These are phyloP conservation scores for Ordospora colligata DNA, from an alignment of 371 early-diverging fungal species.

Conservation along the genomic window DNA sequence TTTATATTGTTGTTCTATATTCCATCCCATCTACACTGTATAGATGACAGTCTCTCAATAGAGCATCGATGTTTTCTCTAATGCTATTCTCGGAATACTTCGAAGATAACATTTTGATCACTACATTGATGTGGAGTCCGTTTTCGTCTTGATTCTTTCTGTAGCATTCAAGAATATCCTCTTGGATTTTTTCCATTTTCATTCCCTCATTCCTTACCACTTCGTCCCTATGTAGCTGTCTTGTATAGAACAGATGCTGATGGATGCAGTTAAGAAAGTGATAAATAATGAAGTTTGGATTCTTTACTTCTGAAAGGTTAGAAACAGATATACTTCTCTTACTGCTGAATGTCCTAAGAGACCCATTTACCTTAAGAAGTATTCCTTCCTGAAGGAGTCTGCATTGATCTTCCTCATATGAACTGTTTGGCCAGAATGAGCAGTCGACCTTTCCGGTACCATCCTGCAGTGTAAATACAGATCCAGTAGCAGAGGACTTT, in stretches of 20 bases:
- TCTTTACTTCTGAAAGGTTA: slow-evolving; percentile 24
- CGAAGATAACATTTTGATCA: slow-evolving; percentile 44
- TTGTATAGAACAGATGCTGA: slow-evolving; percentile 26
- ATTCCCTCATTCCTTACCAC: neutral
- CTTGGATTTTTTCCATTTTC: slow-evolving; percentile 34
- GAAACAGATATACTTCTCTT: slow-evolving; percentile 37
- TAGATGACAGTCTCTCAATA: slow-evolving; percentile 47
- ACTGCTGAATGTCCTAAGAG: slow-evolving; percentile 35
- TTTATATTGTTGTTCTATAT: slow-evolving; percentile 40
- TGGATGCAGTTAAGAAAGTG: slow-evolving; percentile 34
- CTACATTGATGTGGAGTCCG: slow-evolving; percentile 46
- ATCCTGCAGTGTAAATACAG: slow-evolving; percentile 45
- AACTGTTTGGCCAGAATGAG: slow-evolving; percentile 44
- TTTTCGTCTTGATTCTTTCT: slow-evolving; percentile 49
- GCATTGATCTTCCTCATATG: slow-evolving; percentile 21
- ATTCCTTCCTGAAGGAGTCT: slow-evolving; percentile 22
- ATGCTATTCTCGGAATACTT: slow-evolving; percentile 43
- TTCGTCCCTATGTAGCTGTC: neutral
- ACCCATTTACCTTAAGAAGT: slow-evolving; percentile 38
- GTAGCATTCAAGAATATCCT: slow-evolving; percentile 43
- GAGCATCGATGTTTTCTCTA: slow-evolving; percentile 34
- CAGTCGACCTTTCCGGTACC: slow-evolving; percentile 41
- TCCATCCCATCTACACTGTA: slow-evolving; percentile 31
- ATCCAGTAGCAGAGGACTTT: slow-evolving; percentile 31
- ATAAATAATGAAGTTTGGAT: slow-evolving; percentile 38